phyloP scores from a whole-genome alignment of 2,329 filamentous ascomycete species.

The Emmonsiellopsis sp. region DNA sequence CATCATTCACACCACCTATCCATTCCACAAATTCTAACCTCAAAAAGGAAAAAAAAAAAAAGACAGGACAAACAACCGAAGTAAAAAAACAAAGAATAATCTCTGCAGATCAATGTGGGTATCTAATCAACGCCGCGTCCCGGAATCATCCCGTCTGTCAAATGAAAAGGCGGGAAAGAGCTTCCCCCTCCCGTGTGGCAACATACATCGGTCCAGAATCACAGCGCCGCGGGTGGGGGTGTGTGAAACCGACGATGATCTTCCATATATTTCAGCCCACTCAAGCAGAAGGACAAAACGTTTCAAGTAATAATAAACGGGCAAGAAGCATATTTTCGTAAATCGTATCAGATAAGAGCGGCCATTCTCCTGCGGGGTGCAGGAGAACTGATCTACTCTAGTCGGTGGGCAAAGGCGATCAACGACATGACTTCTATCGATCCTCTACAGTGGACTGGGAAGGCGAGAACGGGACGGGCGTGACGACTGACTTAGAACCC shows the following conservation, averaged over 20 bases:
- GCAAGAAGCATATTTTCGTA: neutral
- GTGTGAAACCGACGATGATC: neutral
- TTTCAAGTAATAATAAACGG: slow-evolving; percentile 15
- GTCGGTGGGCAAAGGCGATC: slow-evolving; percentile 16
- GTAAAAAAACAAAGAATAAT: slow-evolving; percentile 17
- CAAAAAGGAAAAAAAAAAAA: neutral
- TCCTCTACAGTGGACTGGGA: slow-evolving; percentile 33
- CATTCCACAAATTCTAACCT: no score
- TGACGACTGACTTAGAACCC: slow-evolving; percentile 41
- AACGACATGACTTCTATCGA: slow-evolving; percentile 26
- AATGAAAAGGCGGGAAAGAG: slow-evolving; percentile 13
- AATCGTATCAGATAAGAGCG: slow-evolving; percentile 1
- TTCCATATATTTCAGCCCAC: slow-evolving; percentile 7
- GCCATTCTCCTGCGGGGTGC: neutral
- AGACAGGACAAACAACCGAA: slow-evolving; percentile 3
- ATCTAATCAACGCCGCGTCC: slow-evolving; percentile 36
- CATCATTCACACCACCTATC: neutral
- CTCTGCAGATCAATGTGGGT: slow-evolving; percentile 24
- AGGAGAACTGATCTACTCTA: neutral
- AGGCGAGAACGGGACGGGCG: slow-evolving; percentile 36
- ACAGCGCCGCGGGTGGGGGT: slow-evolving; percentile 7
- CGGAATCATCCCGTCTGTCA: slow-evolving; percentile 26
- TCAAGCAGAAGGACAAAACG: slow-evolving; percentile 20
- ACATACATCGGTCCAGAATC: slow-evolving; percentile 11
- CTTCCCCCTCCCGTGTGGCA: neutral